Conservation (phyloP, 2,329 filamentous ascomycete genomes). For the Pseudomassariella vexata region DNA sequence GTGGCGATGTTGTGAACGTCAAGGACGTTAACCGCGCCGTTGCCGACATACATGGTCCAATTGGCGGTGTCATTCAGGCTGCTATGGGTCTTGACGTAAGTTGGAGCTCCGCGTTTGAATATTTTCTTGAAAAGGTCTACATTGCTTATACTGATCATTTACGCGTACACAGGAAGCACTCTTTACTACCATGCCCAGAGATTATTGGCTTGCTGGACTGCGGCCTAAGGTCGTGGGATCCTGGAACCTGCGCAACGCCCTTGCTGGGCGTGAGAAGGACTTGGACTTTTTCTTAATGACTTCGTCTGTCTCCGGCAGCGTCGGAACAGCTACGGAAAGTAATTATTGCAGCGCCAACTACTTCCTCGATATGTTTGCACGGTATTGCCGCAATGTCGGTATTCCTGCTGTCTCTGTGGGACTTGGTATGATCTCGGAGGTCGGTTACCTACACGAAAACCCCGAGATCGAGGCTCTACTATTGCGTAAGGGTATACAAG, state of each 20-base stretch:
- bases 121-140: no score
- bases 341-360: constrained; percentile 32
- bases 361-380: constrained; percentile 27
- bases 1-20: constrained; percentile 11
- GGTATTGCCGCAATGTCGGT: constrained; percentile 17
- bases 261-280: constrained; percentile 9
- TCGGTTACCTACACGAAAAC: constrained; percentile 26
- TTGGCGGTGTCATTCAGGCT: constrained; percentile 5
- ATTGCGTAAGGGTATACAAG: constrained; percentile 13
- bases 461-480: constrained; percentile 14
- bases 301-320: constrained; percentile 19
- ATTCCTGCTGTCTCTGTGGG: constrained; percentile 18
- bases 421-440: constrained; percentile 27
- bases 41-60: constrained; percentile 4
- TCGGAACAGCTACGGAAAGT: constrained; percentile 24
- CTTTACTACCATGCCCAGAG: no score
- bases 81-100: constrained; percentile 21
- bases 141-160: no score
- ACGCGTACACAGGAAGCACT: no score
- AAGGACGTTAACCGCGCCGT: constrained; percentile 8
- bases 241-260: constrained; percentile 19
- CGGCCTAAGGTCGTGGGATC: constrained; percentile 22
- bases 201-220: constrained; percentile 16
- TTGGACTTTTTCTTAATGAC: constrained; percentile 28
- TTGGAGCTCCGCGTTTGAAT: no score